Conservation (phyloP, 352 stramenopile genomes). For the Bremia lactucae region DNA sequence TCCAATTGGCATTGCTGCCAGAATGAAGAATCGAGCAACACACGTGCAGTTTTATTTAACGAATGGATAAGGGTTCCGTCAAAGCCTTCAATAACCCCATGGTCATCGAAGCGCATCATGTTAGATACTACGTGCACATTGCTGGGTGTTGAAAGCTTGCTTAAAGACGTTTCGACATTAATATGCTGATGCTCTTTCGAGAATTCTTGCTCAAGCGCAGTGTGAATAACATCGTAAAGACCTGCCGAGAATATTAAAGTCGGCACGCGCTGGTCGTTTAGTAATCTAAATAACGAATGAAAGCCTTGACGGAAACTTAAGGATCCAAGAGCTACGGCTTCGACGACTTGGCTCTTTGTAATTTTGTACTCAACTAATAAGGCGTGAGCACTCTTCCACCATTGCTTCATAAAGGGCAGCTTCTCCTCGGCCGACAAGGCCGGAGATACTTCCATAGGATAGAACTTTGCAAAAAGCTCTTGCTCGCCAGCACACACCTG, state of each 20-base stretch:
- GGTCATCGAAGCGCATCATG: conserved; percentile 57
- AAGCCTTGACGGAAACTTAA: conserved; percentile 39
- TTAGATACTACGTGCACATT: conserved; percentile 73
- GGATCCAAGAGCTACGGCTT: conserved; percentile 24
- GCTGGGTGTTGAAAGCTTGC: conserved; percentile 9
- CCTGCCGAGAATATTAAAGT: conserved; percentile 55
- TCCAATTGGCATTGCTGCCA: conserved; percentile 36
- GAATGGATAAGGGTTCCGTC: conserved; percentile 57
- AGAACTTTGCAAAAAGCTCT: conserved; percentile 52
- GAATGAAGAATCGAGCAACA: conserved; percentile 52
- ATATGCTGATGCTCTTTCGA: conserved; percentile 6
- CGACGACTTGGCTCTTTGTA: conserved; percentile 25
- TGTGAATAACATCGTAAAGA: conserved; percentile 47
- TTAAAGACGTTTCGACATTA: not conserved
- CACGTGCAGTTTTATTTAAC: conserved; percentile 69
- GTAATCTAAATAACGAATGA: conserved; percentile 28
- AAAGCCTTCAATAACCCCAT: conserved; percentile 38
- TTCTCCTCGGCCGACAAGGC: conserved; percentile 45
- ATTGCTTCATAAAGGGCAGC: conserved; percentile 58
- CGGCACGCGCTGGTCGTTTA: conserved; percentile 31
- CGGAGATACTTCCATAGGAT: conserved; percentile 55
- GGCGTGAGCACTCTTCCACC: conserved; percentile 34
- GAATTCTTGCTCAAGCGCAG: conserved; percentile 37
- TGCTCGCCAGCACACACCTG: conserved; percentile 21
- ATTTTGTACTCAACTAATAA: conserved; percentile 46